Conservation (phyloP, 495 filamentous ascomycete species). For the Penicillium paxilli region DNA sequence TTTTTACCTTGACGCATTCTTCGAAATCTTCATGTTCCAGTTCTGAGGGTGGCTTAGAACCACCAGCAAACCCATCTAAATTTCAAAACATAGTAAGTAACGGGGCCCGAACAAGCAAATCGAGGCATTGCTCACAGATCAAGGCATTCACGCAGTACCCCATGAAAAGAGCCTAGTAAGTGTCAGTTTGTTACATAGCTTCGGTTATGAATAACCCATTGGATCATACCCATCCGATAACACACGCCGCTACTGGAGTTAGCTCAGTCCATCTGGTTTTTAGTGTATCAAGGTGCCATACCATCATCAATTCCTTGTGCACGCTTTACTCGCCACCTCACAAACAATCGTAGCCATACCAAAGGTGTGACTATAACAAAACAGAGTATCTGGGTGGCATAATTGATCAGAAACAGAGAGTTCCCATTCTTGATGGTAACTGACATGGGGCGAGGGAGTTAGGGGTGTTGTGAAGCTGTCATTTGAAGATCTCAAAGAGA, state of each 20-base stretch:
- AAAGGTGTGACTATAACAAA: conserved; percentile 8
- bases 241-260: neutral
- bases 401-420: neutral
- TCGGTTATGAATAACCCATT: neutral
- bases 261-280: neutral
- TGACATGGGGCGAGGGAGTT: neutral
- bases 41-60: neutral
- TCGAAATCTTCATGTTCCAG: neutral
- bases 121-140: neutral
- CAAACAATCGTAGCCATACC: conserved; percentile 4
- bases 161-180: conserved; percentile 7
- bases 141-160: conserved; percentile 9
- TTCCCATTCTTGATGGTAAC: conserved; percentile 1
- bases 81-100: neutral
- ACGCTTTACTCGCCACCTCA: conserved; percentile 9
- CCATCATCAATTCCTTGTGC: conserved; percentile 11
- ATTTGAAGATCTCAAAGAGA: neutral
- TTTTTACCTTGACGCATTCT: neutral
- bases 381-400: conserved; percentile 11
- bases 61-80: neutral
- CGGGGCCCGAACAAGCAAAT: neutral
- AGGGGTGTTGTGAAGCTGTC: neutral
- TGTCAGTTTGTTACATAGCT: neutral
- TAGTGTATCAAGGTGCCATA: neutral
- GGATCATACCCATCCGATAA: conserved; percentile 3